Conservation (phyloP, 2,329 filamentous ascomycete species). For the Alternaria atra region DNA sequence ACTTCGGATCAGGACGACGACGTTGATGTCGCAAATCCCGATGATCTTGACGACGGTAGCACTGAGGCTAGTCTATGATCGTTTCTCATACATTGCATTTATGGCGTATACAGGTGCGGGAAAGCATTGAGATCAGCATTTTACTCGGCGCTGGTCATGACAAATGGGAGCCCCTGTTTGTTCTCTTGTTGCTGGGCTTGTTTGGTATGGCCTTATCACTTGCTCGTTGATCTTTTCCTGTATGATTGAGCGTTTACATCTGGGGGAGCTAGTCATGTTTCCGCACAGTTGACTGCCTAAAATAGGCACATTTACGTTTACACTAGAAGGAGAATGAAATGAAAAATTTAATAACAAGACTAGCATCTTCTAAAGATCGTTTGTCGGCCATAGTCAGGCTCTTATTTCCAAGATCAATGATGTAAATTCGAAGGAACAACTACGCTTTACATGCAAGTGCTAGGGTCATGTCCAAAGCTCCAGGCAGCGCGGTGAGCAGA, state of each 20-base stretch:
- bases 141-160: neutral
- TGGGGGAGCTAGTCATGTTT: neutral
- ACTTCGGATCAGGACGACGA: conserved; percentile 12
- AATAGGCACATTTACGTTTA: neutral
- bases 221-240: neutral
- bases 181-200: neutral
- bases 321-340: neutral
- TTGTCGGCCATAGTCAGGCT: neutral
- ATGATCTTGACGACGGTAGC: conserved; percentile 13
- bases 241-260: neutral
- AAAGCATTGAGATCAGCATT: neutral
- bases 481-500: no score
- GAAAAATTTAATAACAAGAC: neutral
- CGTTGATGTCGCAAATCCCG: neutral
- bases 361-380: no score
- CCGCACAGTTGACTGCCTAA: neutral
- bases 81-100: neutral
- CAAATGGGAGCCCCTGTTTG: neutral
- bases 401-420: no score
- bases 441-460: no score
- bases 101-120: conserved; percentile 2
- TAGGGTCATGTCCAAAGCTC: no score
- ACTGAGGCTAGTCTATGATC: conserved; percentile 12
- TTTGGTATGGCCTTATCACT: neutral
- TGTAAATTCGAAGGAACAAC: no score